Evolutionary conservation across 1,139 yeast species (phyloP).

Genomic region (Sugiyamaella pinicola): DNA sequence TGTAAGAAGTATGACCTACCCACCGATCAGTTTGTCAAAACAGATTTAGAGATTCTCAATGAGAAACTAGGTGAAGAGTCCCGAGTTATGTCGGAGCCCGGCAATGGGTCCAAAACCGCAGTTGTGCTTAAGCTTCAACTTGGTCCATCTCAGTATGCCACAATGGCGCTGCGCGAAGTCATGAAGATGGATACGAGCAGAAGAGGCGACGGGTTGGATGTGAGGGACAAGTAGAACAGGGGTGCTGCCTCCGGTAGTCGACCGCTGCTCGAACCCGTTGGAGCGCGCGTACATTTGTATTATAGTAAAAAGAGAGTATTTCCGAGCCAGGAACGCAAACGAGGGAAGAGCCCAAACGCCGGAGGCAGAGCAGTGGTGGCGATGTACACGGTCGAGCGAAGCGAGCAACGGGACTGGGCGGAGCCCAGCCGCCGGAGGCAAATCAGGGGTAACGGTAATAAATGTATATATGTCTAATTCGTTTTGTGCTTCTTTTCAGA

Average conservation of each 20-base stretch:
- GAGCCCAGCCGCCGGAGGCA: constrained; percentile 19
- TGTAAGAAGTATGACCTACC: constrained; percentile 63
- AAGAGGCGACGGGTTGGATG: constrained; percentile 49
- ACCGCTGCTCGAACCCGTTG: constrained; percentile 4
- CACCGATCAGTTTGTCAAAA: constrained; percentile 70
- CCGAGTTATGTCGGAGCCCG: constrained; percentile 38
- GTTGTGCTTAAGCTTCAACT: constrained; percentile 75
- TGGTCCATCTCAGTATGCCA: constrained; percentile 90
- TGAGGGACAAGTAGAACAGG: not conserved
- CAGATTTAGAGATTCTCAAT: constrained; percentile 73
- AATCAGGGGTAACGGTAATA: not conserved
- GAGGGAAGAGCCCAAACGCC: no score
- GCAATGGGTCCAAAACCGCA: constrained; percentile 59
- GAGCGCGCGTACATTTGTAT: no score
- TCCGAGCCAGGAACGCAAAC: no score
- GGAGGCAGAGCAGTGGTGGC: no score
- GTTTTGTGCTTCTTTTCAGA: constrained; percentile 13
- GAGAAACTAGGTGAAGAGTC: constrained; percentile 37
- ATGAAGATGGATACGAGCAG: constrained; percentile 83
- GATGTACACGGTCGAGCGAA: no score
- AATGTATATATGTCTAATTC: constrained; percentile 1
- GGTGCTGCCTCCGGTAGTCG: constrained; percentile 4
- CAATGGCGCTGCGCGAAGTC: constrained; percentile 93
- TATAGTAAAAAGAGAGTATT: no score
- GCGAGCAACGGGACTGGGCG: constrained; percentile 15